Evolutionary conservation across 306 rosid species (phyloP), one percentile per base, ranked within the genome.

Genomic region (Fragaria iinumae): DNA sequence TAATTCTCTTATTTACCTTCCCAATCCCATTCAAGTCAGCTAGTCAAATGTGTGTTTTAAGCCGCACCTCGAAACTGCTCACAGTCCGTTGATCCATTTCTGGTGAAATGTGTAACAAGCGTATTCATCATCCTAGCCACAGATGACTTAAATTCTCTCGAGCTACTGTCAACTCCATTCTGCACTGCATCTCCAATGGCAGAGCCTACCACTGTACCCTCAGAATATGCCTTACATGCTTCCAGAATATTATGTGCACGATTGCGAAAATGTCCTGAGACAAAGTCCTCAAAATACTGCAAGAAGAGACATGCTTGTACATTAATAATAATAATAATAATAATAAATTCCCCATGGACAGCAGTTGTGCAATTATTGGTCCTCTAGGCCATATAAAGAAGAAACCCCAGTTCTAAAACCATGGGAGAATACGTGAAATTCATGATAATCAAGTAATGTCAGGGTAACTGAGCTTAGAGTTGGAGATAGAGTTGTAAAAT

Each of bases 281-380:
- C 93, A 4, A 91, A 87, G 47, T 87, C 91, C 86, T 92, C 91
- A 75, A 90, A 92, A 87, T 80, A 91, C 93, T 92, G 90, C 90
- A 87, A 64, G 77, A 87, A 67, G 76, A 71, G 13, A 69, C 27
- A 20, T 48, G 5, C 11, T 34, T 14, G 45, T n/a, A 34, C 39
- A 29, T 16, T 16, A 32, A 7, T 48, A n/a, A 25, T 53, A 2
- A 18, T 6, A 45, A 45, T 29, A 29, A 29, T 29, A 29, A 29
- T 29, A 29, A 29, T 29, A 29, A 45, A 45, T 45, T 11, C 49
- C 3, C 4, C 5, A 47, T 11, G 52, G 9, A 47, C 52, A 21
- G 29, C 0, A 53, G 27, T 55, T 50, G 55, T 50, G n/a, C n/a
- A 50, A 50, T 50, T 52, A 52, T 20, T 23, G 21, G 27, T 55